phyloP scores from a whole-genome alignment of 2,329 filamentous ascomycete genomes.

The Phymatotrichopsis omnivora region DNA sequence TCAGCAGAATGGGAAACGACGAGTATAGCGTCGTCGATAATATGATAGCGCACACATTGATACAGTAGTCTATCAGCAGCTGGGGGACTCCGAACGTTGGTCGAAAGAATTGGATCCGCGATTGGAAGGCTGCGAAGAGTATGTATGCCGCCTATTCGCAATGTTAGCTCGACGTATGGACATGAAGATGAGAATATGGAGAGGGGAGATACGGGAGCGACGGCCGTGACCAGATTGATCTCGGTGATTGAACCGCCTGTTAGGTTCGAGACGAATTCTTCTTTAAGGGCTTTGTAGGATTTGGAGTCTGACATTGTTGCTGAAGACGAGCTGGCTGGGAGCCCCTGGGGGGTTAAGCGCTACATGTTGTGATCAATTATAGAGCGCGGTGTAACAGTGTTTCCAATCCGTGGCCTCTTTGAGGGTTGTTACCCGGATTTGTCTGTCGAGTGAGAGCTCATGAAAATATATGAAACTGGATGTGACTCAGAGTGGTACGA shows the following conservation, averaged over 20 bases:
- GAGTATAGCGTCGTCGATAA: slow-evolving; percentile 82
- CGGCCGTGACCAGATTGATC: slow-evolving; percentile 74
- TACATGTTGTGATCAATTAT: too few relatives aligned
- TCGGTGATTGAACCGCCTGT: slow-evolving; percentile 73
- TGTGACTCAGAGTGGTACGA: too few relatives aligned
- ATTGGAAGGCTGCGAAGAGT: slow-evolving; percentile 82
- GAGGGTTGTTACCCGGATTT: too few relatives aligned
- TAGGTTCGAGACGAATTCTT: slow-evolving; percentile 88
- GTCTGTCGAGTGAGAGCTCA: too few relatives aligned
- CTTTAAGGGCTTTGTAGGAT: slow-evolving; percentile 66
- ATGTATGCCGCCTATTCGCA: slow-evolving; percentile 59
- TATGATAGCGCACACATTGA: slow-evolving; percentile 73
- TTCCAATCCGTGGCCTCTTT: too few relatives aligned
- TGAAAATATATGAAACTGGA: too few relatives aligned
- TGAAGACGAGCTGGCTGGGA: too few relatives aligned
- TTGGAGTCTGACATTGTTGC: slow-evolving; percentile 21
- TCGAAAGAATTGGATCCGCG: slow-evolving; percentile 72
- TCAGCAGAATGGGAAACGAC: slow-evolving; percentile 60
- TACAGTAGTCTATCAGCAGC: slow-evolving; percentile 69
- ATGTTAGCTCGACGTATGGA: slow-evolving; percentile 3
- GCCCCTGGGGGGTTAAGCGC: too few relatives aligned
- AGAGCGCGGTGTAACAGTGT: too few relatives aligned
- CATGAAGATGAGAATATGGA: background rate
- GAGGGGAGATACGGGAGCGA: slow-evolving; percentile 61
- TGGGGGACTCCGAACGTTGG: slow-evolving; percentile 55